phyloP scores from a whole-genome alignment of 208 protist genomes.

The Acanthamoeba castellanii region DNA sequence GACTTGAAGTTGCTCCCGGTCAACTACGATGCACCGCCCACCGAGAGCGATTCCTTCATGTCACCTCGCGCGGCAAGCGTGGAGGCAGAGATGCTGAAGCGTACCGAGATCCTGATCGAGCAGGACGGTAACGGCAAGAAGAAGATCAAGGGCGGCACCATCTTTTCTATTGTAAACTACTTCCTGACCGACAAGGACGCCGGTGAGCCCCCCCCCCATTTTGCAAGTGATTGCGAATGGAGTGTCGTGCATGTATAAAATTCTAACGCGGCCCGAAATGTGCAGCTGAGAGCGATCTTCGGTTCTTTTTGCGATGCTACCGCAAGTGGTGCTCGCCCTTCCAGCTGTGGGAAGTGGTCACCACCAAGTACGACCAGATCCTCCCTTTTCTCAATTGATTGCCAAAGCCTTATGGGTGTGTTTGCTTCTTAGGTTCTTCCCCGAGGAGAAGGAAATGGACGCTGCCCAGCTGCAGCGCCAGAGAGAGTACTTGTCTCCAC shows the following conservation, averaged over 20 bases:
- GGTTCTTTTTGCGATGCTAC: conserved; percentile 29
- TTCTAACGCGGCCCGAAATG: neutral
- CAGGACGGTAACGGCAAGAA: neutral
- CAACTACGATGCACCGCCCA: conserved; percentile 11
- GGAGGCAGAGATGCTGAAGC: neutral
- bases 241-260: too few species aligned
- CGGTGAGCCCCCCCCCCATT: neutral
- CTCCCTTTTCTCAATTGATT: neutral
- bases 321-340: conserved; percentile 59
- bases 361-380: neutral
- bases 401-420: too few species aligned
- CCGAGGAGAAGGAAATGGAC: conserved; percentile 8
- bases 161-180: conserved; percentile 28
- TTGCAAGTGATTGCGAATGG: neutral
- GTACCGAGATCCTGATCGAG: neutral
- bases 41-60: neutral
- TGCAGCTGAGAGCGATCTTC: neutral
- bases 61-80: neutral
- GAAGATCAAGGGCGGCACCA: conserved; percentile 55
- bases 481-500: neutral
- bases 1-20: conserved; percentile 64
- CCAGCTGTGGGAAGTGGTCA: conserved; percentile 59
- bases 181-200: conserved; percentile 26
- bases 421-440: neutral
- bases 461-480: neutral